Evolutionary conservation across 177 flowering plant species (phyloP), one percentile per base, ranked within the genome.

Genomic region (Vitis hybrid): DNA sequence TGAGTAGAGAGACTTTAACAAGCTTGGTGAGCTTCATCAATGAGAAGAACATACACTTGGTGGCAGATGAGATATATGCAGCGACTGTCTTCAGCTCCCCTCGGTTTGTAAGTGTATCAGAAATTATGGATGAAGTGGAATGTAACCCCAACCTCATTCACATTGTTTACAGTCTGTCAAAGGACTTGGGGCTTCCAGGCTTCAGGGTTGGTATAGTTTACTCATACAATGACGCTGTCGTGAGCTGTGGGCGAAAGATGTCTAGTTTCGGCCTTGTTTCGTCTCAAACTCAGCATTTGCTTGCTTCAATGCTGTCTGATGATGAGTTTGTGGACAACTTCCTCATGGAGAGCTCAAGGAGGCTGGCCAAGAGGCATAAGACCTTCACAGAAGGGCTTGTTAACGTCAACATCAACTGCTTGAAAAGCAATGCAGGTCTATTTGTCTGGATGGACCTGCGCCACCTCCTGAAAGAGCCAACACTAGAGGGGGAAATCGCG

Each of bases 171-270:
- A 86, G 89, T 48, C 66, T 86, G 65, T 86, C 89, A 12, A 86
- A 86, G 68, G 89, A 86, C 73, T 71, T 86, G 87, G 89, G 89
- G 9, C 34, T 86, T 49, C 89, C 89, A 0, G 89, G 89, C 2
- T 79, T 86, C 12, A 30, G 89, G 15, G 85, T 86, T 8, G 89
- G 89, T 11, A 79, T 86, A 1, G 70, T 86, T 11, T 86, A 86
- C 45, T 86, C 89, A 0, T 86, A 75, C 74, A 86, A 86, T 34
- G 84, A 84, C 51, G 58, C 10, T 0, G 87, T 84, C 0, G 84
- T 82, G 62, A 62, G 17, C 13, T 40, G 74, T 17, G 87, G 56
- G 1, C 64, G 89, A 3, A 82, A 73, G 54, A 86, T 86, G 89
- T 86, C 89, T 4, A 86, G 89, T 49, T 86, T 84, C 45, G 89